phyloP scores from a whole-genome alignment of 495 filamentous ascomycete genomes.

The Penicillium taxi region DNA sequence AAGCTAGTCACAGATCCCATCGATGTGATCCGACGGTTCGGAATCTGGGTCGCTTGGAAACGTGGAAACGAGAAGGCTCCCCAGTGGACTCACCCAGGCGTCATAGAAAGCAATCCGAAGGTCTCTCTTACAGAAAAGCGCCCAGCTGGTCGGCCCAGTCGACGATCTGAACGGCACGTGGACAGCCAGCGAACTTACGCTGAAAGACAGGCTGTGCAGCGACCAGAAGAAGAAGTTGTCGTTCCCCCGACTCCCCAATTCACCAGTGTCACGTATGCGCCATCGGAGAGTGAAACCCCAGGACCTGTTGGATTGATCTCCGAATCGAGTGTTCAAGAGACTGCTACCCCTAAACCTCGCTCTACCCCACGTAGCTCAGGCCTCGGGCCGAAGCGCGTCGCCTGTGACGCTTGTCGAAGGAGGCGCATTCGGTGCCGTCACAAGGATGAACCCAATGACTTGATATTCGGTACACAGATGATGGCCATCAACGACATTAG shows the following conservation, averaged over 20 bases:
- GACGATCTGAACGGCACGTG: conserved; percentile 37
- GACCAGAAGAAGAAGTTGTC: conserved; percentile 23
- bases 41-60: conserved; percentile 68
- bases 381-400: conserved; percentile 44
- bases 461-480: conserved; percentile 23
- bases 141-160: conserved; percentile 37
- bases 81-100: conserved; percentile 52
- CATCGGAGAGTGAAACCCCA: conserved; percentile 18
- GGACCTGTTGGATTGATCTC: conserved; percentile 9
- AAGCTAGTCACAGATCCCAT: conserved; percentile 55
- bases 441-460: conserved; percentile 39
- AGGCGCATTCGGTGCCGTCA: conserved; percentile 48
- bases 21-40: conserved; percentile 53
- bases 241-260: conserved; percentile 11
- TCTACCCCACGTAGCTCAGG: conserved; percentile 31
- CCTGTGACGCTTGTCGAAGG: conserved; percentile 49
- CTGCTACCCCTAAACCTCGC: conserved; percentile 26
- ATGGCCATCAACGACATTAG: conserved; percentile 23
- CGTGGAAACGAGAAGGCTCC: conserved; percentile 61
- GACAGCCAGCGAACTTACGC: conserved; percentile 40
- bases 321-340: conserved; percentile 20
- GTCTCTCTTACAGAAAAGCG: conserved; percentile 37
- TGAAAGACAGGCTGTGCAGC: conserved; percentile 39
- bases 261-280: conserved; percentile 9
- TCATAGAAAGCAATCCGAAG: conserved; percentile 39